A percentile compares a stretch with the other conserved stretches of the same genome.
These are phyloP conservation scores for Pichiaceae sp. DNA, from an alignment of 1,139 yeast species.

Conservation along the genomic window DNA sequence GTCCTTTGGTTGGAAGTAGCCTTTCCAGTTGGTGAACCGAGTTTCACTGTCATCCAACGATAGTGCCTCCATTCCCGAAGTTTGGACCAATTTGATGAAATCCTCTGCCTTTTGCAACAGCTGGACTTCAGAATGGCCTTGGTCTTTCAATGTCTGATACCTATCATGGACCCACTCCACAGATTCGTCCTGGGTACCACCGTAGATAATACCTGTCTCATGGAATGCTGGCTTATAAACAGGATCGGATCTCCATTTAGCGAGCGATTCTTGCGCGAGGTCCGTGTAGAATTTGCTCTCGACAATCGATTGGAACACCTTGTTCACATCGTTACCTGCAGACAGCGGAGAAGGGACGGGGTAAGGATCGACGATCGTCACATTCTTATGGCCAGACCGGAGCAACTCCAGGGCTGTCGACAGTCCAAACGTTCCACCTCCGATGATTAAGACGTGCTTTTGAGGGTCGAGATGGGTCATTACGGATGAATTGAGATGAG, in stretches of 20 bases:
- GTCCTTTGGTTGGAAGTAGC: constrained; percentile 16
- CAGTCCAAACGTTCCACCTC: constrained; percentile 28
- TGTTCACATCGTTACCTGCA: constrained; percentile 37
- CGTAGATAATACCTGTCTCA: constrained; percentile 25
- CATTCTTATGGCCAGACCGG: constrained; percentile 20
- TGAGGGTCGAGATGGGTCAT: not conserved
- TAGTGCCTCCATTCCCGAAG: not conserved
- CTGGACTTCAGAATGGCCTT: too few species aligned
- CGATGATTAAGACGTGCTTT: constrained; percentile 15
- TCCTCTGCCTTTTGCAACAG: too few species aligned
- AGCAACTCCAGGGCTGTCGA: constrained; percentile 26
- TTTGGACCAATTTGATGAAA: constrained; percentile 6
- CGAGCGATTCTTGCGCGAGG: constrained; percentile 29
- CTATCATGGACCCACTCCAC: not conserved
- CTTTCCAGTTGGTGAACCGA: constrained; percentile 17
- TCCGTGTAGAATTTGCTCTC: constrained; percentile 25
- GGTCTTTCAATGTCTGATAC: too few species aligned
- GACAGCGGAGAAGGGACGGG: constrained; percentile 36
- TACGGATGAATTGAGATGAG: not conserved
- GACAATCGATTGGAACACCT: constrained; percentile 26
- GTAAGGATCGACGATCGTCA: constrained; percentile 30
- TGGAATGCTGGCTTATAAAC: constrained; percentile 23
- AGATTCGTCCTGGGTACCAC: constrained; percentile 11
- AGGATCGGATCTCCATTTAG: constrained; percentile 27
- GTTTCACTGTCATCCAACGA: too few species aligned